phyloP scores from a whole-genome alignment of 2,329 filamentous ascomycete species.

The Ophiostoma piceae region DNA sequence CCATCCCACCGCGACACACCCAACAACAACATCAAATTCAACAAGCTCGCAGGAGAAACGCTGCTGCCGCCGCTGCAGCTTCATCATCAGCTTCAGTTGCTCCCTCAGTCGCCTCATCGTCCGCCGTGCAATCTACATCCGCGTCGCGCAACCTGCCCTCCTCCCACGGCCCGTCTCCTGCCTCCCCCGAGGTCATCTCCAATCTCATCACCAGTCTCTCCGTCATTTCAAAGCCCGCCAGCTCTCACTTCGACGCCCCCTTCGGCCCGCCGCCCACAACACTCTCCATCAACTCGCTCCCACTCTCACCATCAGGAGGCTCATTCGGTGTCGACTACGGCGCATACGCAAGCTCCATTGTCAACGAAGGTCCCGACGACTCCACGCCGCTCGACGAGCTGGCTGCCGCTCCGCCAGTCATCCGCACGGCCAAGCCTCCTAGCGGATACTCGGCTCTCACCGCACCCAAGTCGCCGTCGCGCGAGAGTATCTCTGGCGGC shows the following conservation, averaged over 20 bases:
- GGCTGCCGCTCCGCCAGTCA: slow-evolving; percentile 61
- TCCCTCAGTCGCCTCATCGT: background rate
- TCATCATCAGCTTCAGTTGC: background rate
- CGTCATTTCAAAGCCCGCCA: slow-evolving; percentile 62
- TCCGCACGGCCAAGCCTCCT: slow-evolving; percentile 76
- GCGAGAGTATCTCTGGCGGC: slow-evolving; percentile 42
- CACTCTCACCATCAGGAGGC: slow-evolving; percentile 39
- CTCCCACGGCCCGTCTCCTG: slow-evolving; percentile 24
- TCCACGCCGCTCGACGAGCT: slow-evolving; percentile 52
- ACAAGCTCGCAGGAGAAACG: slow-evolving; percentile 33
- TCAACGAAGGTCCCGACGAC: slow-evolving; percentile 46
- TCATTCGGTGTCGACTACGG: slow-evolving; percentile 71
- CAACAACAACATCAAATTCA: slow-evolving; percentile 27
- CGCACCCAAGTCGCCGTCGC: slow-evolving; percentile 52
- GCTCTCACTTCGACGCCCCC: slow-evolving; percentile 62
- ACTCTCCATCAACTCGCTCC: slow-evolving; percentile 31
- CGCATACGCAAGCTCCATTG: slow-evolving; percentile 51
- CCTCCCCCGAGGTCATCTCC: slow-evolving; percentile 61
- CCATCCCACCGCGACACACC: slow-evolving; percentile 32
- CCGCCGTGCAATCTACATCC: slow-evolving; percentile 8
- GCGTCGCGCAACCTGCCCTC: slow-evolving; percentile 23
- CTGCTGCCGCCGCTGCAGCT: background rate
- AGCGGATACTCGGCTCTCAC: slow-evolving; percentile 69
- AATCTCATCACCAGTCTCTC: slow-evolving; percentile 64
- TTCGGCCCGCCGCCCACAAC: slow-evolving; percentile 36